Base-by-base conservation (phyloP, 208 protist genomes). In the Novymonas esmeraldas region DNA sequence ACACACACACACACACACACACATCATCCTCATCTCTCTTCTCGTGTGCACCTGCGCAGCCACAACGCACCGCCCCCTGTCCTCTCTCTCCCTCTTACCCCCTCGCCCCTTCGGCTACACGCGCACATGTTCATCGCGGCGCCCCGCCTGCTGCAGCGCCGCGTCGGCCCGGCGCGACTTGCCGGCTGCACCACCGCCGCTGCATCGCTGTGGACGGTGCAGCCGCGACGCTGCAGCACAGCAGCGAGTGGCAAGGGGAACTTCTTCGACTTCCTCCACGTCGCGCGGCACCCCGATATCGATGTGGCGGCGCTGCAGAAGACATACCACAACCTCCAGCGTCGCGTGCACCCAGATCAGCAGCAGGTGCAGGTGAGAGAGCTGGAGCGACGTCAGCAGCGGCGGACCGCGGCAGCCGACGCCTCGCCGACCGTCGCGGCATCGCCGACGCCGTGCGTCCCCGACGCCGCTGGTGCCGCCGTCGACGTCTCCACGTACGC, bases 311-410 rank as follows among this genome's bases (percentile, higher is more conserved):
- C 33, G 4, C 75, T 95, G 38, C 87, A 95, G 69, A 84, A 79
- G 22, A 71, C 45, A 18, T 95, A 94, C 64, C 87, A 95, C 78
- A 44, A 66, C 36, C 73, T 95, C 49, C 90, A 95, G 77, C 76
- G 76, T 9, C 75, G 70, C 20, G 81, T 95, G 28, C 90, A 95
- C 58, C 90, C 90, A 3, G 90, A 95, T 59, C 78, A 87, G 61
- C 58, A 76, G 51, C 78, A 84, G 42, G 80, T 82, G 16, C 80
- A 90, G 73, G 73, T 44, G 42, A 42, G 34, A 2, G 56, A 64
- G 3, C 69, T n/a, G n/a, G n/a, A 54, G 39, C 66, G 64, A 50
- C 49, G 56, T 42, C 58, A 61, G 45, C 42, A 58, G 48, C 45
- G 62, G 18, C 33, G 10, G 22, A 42, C 38, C 44, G 61, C 57